Percentiles rank a stretch among this genome's conserved stretches.
Evolutionary conservation across 441 rosid genomes (phyloP).

Genomic region (Arabidopsis hybrid): DNA sequence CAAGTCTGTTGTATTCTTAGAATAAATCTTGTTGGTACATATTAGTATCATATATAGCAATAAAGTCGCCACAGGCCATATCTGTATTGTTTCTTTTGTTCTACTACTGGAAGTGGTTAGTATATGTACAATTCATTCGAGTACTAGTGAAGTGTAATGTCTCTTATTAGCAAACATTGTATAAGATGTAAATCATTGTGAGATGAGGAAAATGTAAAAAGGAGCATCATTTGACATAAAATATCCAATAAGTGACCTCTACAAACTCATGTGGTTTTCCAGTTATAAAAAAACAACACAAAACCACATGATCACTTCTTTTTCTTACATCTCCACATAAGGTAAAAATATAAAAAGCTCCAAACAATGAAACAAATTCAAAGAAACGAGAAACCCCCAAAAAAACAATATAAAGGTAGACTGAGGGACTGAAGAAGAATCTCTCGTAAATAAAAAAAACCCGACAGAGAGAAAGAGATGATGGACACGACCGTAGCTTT

Average conservation of each 20-base stretch:
- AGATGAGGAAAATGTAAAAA: neutral
- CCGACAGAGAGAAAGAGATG: constrained; percentile 26
- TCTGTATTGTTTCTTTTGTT: neutral
- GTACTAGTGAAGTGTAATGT: neutral
- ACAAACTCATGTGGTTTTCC: constrained; percentile 47
- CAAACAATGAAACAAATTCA: constrained; percentile 28
- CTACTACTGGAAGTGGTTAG: neutral
- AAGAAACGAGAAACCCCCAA: neutral
- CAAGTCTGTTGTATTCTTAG: constrained; percentile 19
- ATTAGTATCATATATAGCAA: neutral
- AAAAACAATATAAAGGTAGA: neutral
- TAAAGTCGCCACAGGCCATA: neutral
- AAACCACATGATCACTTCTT: constrained; percentile 42
- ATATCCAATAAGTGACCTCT: constrained; percentile 33
- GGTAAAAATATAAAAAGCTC: constrained; percentile 17
- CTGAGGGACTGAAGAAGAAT: constrained; percentile 31
- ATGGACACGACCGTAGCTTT: constrained; percentile 44
- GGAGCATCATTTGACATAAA: constrained; percentile 30
- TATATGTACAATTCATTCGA: neutral
- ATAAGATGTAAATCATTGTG: neutral
- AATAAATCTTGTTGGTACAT: neutral
- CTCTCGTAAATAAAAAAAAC: constrained; percentile 31
- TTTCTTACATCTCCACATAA: constrained; percentile 40
- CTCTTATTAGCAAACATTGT: neutral
- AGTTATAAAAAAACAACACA: constrained; percentile 42